Evolutionary conservation across 176 grass and related monocot genomes (phyloP), one percentile per base, ranked within the genome.

Genomic region (Calamus simplicifolius): DNA sequence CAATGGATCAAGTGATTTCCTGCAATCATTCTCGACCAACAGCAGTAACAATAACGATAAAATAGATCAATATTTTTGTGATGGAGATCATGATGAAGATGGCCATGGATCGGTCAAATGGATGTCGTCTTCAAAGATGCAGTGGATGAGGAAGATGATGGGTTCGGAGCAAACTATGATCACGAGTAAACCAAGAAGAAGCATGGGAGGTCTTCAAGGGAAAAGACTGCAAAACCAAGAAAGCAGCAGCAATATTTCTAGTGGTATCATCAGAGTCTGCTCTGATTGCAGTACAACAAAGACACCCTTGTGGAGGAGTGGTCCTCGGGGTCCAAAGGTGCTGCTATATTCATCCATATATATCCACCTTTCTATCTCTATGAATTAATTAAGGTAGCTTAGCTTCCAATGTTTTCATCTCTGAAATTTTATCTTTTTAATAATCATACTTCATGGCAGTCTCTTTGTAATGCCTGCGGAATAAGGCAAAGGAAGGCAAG

Each of bases 391-490:
- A n/a, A 31, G 5, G 6, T 31, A 31, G 29, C 29, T 31, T 31
- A 5, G 6, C 6, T 5, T 6, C 21, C 1, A 1, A 31, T 6
- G 29, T 31, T 31, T 31, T 6, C 29, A 31, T 31, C 29, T 31
- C 29, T 31, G 5, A 31, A 5, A 6, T 31, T 31, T 31, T 5
- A 5, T 31, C 29, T 5, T 31, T 31, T 31, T 5, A 31, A 31
- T 31, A 5, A 6, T 31, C 29, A 4, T 31, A 6, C 29, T 31
- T 31, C 29, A 5, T 31, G 29, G 66, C 50, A 77, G 75, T 77
- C 75, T 29, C 68, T 77, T 31, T 77, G 75, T 17, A 77, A 77
- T 64, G 75, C 75, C 17, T 77, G 75, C 50, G 75, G 75, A 54
- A 77, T 77, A 77, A 63, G 75, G 57, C 75, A 58, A 48, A 48